Conservation (phyloP, 805 yeast species). For the Candida sonorensis region DNA sequence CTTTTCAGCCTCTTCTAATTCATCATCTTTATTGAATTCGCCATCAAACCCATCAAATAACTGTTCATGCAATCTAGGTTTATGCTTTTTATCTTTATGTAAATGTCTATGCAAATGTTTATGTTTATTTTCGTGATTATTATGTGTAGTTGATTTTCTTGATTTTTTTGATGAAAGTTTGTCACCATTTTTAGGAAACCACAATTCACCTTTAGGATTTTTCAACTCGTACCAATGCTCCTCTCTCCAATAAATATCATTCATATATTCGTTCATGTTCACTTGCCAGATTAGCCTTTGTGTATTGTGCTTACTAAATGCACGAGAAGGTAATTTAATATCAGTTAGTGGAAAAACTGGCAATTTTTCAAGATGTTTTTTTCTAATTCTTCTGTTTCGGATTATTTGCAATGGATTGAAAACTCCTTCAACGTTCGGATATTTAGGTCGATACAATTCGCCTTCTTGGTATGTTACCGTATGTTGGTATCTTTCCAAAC, state of each 20-base stretch:
- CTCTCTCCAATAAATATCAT: slow-evolving; percentile 55
- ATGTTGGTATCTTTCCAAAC: slow-evolving; percentile 36
- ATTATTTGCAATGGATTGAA: slow-evolving; percentile 83
- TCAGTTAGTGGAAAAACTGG: slow-evolving; percentile 38
- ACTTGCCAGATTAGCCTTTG: slow-evolving; percentile 55
- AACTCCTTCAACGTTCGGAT: slow-evolving; percentile 54
- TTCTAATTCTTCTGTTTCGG: slow-evolving; percentile 58
- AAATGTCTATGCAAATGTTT: no score
- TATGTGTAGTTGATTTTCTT: no score
- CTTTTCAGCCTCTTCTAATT: no score
- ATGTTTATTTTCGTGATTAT: no score
- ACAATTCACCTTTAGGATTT: slow-evolving; percentile 37
- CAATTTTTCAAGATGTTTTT: slow-evolving; percentile 42
- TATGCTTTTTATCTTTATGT: no score
- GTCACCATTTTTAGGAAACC: slow-evolving; percentile 37
- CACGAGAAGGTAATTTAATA: slow-evolving; percentile 59
- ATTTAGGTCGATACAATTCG: slow-evolving; percentile 12
- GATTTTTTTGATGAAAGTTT: no score
- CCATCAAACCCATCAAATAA: slow-evolving; percentile 23
- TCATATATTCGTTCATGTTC: slow-evolving; percentile 49
- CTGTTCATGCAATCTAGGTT: slow-evolving; percentile 22
- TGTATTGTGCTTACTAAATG: slow-evolving; percentile 43
- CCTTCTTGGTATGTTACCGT: slow-evolving; percentile 19
- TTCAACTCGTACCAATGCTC: slow-evolving; percentile 46
- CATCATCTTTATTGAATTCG: slow-evolving; percentile 17